Evolutionary conservation across 2,329 filamentous ascomycete species (phyloP).

Genomic region (Didymella lethalis): DNA sequence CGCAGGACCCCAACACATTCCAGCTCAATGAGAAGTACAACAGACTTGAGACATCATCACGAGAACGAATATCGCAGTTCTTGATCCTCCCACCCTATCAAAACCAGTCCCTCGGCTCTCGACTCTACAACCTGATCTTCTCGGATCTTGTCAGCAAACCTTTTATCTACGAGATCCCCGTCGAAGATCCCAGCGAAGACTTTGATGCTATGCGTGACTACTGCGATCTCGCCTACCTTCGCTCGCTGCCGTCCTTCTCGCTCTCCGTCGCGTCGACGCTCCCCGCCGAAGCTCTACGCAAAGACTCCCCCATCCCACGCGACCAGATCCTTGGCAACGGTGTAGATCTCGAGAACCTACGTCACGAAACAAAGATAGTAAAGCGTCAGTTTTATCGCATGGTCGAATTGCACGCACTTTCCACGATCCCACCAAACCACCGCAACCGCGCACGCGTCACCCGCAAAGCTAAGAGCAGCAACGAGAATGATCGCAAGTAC

Average conservation of each 20-base stretch:
- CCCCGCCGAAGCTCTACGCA: conserved; percentile 60
- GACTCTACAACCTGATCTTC: conserved; percentile 84
- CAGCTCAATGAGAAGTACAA: conserved; percentile 42
- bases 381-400: conserved; percentile 78
- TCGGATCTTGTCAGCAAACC: conserved; percentile 70
- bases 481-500: conserved; percentile 68
- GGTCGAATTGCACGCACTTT: conserved; percentile 76
- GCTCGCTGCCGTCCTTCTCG: conserved; percentile 64
- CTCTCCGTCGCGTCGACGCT: conserved; percentile 63
- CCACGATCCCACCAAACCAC: conserved; percentile 60
- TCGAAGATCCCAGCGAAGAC: conserved; percentile 90
- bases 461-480: conserved; percentile 57
- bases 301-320: conserved; percentile 59
- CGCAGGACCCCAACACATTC: conserved; percentile 41
- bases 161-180: conserved; percentile 81
- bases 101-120: conserved; percentile 76
- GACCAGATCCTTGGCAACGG: conserved; percentile 65
- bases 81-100: conserved; percentile 89
- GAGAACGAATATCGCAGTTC: conserved; percentile 91
- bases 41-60: conserved; percentile 72
- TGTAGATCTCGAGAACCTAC: conserved; percentile 63
- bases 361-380: conserved; percentile 72
- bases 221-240: conserved; percentile 73
- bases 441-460: conserved; percentile 58
- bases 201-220: conserved; percentile 83